Evolutionary conservation across 2,329 filamentous ascomycete species (phyloP).

Genomic region (Fusarium decemcellulare): DNA sequence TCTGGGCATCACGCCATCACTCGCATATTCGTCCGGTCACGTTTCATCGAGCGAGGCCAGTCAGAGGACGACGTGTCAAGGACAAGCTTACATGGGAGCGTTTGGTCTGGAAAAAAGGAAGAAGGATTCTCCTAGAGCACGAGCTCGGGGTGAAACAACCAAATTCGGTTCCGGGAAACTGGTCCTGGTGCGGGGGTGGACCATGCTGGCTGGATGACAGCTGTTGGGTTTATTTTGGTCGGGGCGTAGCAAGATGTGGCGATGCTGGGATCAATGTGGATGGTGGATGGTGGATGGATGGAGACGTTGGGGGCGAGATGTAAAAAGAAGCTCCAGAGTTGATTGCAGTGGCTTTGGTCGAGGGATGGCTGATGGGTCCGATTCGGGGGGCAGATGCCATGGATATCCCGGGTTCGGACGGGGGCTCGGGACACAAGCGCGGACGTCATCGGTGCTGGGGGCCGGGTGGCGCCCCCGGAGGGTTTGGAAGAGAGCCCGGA

Average conservation of each 20-base stretch:
- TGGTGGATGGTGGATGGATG: not conserved
- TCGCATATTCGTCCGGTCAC: constrained; percentile 46
- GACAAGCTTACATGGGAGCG: constrained; percentile 18
- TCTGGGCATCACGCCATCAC: constrained; percentile 42
- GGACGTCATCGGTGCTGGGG: constrained; percentile 34
- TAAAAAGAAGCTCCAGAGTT: not conserved
- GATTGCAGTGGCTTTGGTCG: too few species aligned
- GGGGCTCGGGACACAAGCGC: constrained; percentile 30
- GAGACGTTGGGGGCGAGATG: not conserved
- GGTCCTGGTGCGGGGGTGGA: constrained; percentile 47
- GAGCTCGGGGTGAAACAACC: constrained; percentile 28
- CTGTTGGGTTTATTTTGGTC: constrained; percentile 41
- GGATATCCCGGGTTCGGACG: constrained; percentile 39
- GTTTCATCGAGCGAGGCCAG: constrained; percentile 39
- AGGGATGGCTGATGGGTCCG: not conserved
- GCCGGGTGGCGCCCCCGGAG: constrained; percentile 31
- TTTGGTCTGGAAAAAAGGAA: constrained; percentile 10
- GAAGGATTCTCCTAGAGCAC: constrained; percentile 8
- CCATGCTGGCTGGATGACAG: constrained; percentile 44
- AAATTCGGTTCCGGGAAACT: constrained; percentile 43
- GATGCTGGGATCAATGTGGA: constrained; percentile 8
- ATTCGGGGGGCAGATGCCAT: constrained; percentile 11
- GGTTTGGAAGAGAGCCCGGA: constrained; percentile 28
- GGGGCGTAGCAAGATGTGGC: constrained; percentile 30
- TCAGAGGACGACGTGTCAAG: constrained; percentile 19